These are phyloP conservation scores for Botrytis fragariae DNA, from an alignment of 2,329 filamentous ascomycete species.

Conservation along the genomic window DNA sequence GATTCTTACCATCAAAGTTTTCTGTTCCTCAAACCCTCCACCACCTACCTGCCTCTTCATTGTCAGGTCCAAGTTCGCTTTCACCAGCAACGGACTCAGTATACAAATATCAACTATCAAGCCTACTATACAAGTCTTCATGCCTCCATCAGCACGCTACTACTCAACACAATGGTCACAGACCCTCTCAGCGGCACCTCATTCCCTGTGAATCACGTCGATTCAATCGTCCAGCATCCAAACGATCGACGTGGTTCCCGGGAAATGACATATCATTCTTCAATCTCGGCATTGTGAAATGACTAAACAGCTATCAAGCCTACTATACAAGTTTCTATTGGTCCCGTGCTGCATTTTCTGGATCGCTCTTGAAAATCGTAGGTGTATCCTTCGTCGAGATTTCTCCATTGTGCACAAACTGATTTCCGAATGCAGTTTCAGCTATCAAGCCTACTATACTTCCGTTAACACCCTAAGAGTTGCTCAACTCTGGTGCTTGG, in stretches of 20 bases:
- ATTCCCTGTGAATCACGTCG: not conserved
- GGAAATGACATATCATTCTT: not conserved
- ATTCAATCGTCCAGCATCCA: not conserved
- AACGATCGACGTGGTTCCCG: not conserved
- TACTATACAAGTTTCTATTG: not conserved
- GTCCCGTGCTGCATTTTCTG: not conserved
- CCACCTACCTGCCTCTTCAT: not conserved
- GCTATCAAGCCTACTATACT: not conserved
- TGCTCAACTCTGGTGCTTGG: not conserved
- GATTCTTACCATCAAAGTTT: not conserved
- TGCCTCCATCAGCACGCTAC: not conserved
- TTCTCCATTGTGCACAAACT: not conserved
- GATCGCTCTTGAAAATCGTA: not conserved
- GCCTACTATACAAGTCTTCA: not conserved
- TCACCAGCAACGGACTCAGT: not conserved
- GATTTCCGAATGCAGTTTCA: not conserved
- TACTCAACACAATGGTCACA: not conserved
- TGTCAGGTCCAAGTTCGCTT: not conserved
- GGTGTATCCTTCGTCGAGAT: fast-evolving
- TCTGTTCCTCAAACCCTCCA: not conserved
- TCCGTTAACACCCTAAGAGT: fast-evolving
- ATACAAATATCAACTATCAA: not conserved
- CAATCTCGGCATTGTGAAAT: not conserved
- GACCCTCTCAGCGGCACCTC: not conserved
- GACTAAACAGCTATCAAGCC: not conserved